Evolutionary conservation across 2,329 filamentous ascomycete genomes (phyloP), one percentile per base, ranked within the genome.

Genomic region (Alternaria alternata): DNA sequence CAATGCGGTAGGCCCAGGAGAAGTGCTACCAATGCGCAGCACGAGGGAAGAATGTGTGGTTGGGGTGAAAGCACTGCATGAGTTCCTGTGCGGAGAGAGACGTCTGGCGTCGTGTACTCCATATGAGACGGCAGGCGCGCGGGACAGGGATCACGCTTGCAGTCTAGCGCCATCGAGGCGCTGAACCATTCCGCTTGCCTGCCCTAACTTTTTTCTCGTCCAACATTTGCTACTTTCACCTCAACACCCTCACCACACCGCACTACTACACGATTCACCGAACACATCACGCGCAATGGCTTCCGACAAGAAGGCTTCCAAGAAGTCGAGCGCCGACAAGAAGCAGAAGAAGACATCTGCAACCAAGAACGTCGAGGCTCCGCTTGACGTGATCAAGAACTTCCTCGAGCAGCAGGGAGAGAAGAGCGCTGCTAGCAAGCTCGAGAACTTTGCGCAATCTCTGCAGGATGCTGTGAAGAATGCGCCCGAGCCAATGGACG

Each of bases 321-420:
- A 64, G 26, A 56, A 61, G 57, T 44, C 48, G 36, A 51, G 39
- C 48, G 51, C 57, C 51, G 64, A 67, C 54, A 65, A 72, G 51
- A 74, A 71, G 62, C 60, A 57, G 44, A 63, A 62, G 11, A 51
- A 42, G 32, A 4, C 53, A 5, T 61, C 56, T 36, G 51, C 61
- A 16, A 54, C 59, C 9, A 48, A 54, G 28, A 54, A 54, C 34
- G 48, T 57, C 8, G 39, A 60, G 57, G 65, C 55, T 26, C 59
- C 68, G 30, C 61, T 79, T 54, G 70, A 72, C 51, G 73, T 79
- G 30, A 71, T 80, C 8, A 64, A 71, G 61, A 49, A 61, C 34
- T 80, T 79, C 64, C 68, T 80, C 51, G 61, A 66, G 24, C 69
- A 76, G 24, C 63, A 77, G 51, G 77, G 78, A 39, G 77, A 75